Evolutionary conservation across 768 basidiomycete genomes (phyloP), one percentile per base, ranked within the genome.

Genomic region (Boletus pseudopeckii): DNA sequence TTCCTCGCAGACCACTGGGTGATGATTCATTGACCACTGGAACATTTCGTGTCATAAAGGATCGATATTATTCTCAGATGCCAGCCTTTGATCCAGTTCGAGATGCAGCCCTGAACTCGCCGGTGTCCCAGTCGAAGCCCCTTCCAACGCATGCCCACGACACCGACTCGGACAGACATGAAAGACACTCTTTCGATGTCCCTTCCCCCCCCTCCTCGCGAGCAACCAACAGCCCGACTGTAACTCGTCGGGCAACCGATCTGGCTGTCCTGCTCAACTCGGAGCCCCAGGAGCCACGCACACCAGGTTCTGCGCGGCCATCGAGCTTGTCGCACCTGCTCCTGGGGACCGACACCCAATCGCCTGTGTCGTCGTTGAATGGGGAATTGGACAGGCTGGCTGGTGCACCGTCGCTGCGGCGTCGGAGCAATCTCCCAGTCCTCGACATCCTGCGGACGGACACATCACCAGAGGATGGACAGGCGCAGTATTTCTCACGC

Each of bases 31-130:
- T 67, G 53, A 61, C 33, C 22, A 37, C 43, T 50, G 18, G 13
- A 42, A 48, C 51, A 41, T 44, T 11, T 28, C 22, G 26, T 46
- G 30, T 10, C 36, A 11, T 33, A 54, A 54, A 43, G 17, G 22
- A 50, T 43, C 36, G n/a, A 22, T 26, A 33, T 42, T 7, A 13
- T 42, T 26, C 32, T 37, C 41, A 36, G 41, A 70, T 70, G 69
- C 69, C 69, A 48, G 69, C 88, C 61, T 90, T 90, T 78, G 90
- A 91, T 79, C 88, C 90, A 64, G 88, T 92, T 57, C 81, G 90
- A 69, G 90, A 91, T 79, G 90, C 90, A 57, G 86, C 90, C 64
- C 80, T 88, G 63, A 88, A 88, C 72, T 88, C 86, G 40, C 88
- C 88, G 30, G 70, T 83, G 62, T 76, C 78, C 38, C 76, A 77